These are phyloP conservation scores for Nematocida sp. DNA, from an alignment of 371 early-diverging fungal species.

Conservation along the genomic window DNA sequence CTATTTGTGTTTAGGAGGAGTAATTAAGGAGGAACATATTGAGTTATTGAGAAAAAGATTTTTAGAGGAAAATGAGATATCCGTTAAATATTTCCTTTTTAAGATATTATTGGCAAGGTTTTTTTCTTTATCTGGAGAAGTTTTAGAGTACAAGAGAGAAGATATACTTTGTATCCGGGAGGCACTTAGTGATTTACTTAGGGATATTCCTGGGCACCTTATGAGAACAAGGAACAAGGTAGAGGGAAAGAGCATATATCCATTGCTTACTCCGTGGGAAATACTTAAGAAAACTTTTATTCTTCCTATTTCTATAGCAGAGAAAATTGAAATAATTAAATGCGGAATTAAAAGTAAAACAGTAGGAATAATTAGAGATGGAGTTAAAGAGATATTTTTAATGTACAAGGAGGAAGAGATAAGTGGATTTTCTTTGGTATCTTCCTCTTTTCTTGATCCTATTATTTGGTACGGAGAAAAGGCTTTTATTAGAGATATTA, in stretches of 20 bases:
- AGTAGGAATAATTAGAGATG: too few species aligned
- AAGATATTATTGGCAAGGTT: constrained; percentile 20
- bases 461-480: too few species aligned
- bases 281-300: background rate
- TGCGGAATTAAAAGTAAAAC: constrained; percentile 1
- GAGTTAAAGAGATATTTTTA: too few species aligned
- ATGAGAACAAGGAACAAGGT: constrained; percentile 1
- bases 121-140: constrained; percentile 12
- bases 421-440: too few species aligned
- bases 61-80: background rate
- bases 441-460: too few species aligned
- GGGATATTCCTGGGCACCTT: background rate
- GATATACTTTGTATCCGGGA: background rate
- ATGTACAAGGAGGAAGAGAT: too few species aligned
- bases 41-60: background rate
- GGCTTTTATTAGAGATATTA: too few species aligned
- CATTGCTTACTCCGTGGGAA: constrained; percentile 35
- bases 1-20: constrained; percentile 26
- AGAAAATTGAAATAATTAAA: background rate
- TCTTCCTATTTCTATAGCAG: background rate
- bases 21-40: constrained; percentile 1
- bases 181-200: background rate
- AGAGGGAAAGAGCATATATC: background rate
- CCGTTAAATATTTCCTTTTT: constrained; percentile 18
- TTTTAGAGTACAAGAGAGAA: background rate